Evolutionary conservation across 129 eudicot genomes (phyloP).

Genomic region (Solidago caesia): DNA sequence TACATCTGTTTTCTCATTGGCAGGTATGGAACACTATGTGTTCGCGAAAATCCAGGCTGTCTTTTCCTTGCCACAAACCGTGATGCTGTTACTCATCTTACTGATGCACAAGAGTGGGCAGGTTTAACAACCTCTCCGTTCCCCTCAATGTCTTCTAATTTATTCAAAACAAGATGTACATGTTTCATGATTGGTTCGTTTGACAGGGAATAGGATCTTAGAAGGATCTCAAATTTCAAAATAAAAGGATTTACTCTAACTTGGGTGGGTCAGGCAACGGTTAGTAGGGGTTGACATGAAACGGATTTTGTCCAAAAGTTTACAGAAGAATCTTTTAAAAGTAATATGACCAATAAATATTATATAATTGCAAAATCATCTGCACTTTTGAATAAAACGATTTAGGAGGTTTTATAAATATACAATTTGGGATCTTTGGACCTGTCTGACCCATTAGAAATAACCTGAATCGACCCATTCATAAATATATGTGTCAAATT

Average conservation of each 20-base stretch:
- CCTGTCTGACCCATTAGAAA: not conserved
- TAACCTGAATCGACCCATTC: not conserved
- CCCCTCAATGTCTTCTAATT: not conserved
- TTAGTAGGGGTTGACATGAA: not conserved
- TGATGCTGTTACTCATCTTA: conserved; percentile 96
- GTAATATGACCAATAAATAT: not conserved
- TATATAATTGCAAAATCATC: not conserved
- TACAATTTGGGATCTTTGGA: no score
- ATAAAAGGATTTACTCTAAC: conserved; percentile 2
- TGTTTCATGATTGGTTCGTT: not conserved
- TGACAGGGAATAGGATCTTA: not conserved
- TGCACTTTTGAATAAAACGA: not conserved
- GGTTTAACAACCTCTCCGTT: conserved; percentile 45
- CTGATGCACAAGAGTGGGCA: conserved; percentile 99
- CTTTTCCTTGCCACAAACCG: conserved; percentile 97
- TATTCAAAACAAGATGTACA: not conserved
- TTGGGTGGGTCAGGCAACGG: not conserved
- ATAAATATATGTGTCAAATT: not conserved
- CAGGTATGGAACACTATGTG: conserved; percentile 93
- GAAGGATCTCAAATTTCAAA: conserved; percentile 8
- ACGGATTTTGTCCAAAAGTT: not conserved
- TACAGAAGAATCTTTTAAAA: not conserved
- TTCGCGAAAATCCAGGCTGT: conserved; percentile 98
- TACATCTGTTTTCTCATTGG: conserved; percentile 12
- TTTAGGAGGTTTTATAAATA: not conserved